Base-by-base conservation (phyloP, 1,284 basidiomycete species). In the Peniophora sp. region DNA sequence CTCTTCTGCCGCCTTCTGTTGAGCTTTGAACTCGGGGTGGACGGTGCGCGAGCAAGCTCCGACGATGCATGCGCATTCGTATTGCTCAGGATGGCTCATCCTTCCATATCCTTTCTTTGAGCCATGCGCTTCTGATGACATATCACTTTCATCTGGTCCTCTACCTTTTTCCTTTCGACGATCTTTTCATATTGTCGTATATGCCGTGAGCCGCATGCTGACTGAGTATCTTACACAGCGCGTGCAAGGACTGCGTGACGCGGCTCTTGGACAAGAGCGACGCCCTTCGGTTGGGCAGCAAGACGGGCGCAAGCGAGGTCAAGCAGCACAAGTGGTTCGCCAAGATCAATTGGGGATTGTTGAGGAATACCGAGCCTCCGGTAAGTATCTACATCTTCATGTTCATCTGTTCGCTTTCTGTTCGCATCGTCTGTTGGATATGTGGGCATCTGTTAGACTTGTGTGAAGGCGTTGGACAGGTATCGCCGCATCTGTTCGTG, bases 251-350 rank as follows among this genome's bases (percentile, higher is more conserved):
- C 58, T 80, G 92, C 63, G 81, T 99, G 60, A 78, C 78, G 44
- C 92, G 93, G 60, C 69, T 98, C 49, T 74, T 99, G 58, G 90
- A 93, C 78, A 99, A 99, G 75, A 87, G 89, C 62, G 96, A 99
- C 68, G 76, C 81, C 62, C 87, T 83, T 58, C 81, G 96, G 50
- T 69, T 99, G 50, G 96, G 96, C 45, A 92, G 90, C 67, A 85
- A 81, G 66, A 92, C 87, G 55, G 97, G 97, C 38, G 97, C 97
- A 45, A 95, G 92, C 61, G 97, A 99, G 69, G 94, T 99, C 61
- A 99, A 99, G 75, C 88, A 92, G 59, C 95, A 98, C 78, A 97
- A 94, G 68, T 99, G 97, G 97, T 99, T 99, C 72, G 74, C 78
- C 24, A 91, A 90, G 63, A 85, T 97, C 65, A 96, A 92, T 69